These are phyloP conservation scores for Ascochyta fabae DNA, from an alignment of 2,329 filamentous ascomycete species.

Conservation along the genomic window DNA sequence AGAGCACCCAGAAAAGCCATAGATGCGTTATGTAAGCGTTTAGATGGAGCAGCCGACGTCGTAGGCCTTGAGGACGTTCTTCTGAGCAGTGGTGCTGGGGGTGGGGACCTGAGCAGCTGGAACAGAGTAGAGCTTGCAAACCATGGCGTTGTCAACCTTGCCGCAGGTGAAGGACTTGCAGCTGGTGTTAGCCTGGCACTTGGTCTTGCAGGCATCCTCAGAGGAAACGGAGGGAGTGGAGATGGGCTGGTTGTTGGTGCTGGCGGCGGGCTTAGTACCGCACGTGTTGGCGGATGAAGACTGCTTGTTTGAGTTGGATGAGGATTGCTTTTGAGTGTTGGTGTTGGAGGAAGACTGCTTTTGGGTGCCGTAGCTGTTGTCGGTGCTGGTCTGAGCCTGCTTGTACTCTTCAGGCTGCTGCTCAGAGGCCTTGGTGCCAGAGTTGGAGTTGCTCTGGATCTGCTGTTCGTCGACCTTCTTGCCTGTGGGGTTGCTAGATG, in stretches of 20 bases:
- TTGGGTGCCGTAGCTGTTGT: neutral
- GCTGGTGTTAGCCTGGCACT: slow-evolving; percentile 16
- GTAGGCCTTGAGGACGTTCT: slow-evolving; percentile 13
- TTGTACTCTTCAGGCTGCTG: neutral
- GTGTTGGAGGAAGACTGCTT: neutral
- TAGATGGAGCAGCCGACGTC: slow-evolving; percentile 23
- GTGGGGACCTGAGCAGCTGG: slow-evolving; percentile 15
- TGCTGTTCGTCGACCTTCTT: slow-evolving; percentile 6
- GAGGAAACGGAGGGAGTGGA: slow-evolving; percentile 15
- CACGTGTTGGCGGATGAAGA: slow-evolving; percentile 7
- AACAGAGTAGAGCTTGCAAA: slow-evolving; percentile 19
- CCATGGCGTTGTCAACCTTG: slow-evolving; percentile 2
- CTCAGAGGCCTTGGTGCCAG: neutral
- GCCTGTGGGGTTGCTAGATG: slow-evolving; percentile 23
- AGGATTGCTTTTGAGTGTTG: slow-evolving; percentile 8
- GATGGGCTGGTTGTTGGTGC: slow-evolving; percentile 14
- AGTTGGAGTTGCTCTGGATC: neutral
- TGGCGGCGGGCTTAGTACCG: slow-evolving; percentile 13
- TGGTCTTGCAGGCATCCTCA: slow-evolving; percentile 13
- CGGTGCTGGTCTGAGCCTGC: neutral
- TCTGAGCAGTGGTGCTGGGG: neutral
- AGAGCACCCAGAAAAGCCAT: neutral
- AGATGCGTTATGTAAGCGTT: neutral
- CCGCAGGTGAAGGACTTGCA: slow-evolving; percentile 24
- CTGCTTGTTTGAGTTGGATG: neutral